phyloP scores from a whole-genome alignment of 202 grass and related monocot genomes.

The Hordeum pubiflorum region DNA sequence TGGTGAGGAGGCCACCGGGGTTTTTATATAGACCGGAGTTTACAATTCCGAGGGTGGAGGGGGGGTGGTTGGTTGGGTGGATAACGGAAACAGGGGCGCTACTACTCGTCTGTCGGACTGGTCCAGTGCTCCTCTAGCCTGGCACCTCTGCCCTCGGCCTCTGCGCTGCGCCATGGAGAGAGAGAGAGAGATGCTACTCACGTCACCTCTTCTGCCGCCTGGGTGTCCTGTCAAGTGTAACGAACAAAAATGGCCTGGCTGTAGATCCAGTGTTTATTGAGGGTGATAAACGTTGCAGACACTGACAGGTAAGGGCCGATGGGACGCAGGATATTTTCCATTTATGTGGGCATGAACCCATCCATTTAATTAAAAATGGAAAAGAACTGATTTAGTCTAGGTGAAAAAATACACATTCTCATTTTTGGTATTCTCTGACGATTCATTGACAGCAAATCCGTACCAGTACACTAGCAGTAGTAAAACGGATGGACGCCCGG shows the following conservation, averaged over 20 bases:
- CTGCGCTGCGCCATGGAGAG: background rate
- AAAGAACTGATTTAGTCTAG: background rate
- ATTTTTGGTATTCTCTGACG: background rate
- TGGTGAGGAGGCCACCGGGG: constrained; percentile 19
- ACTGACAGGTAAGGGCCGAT: background rate
- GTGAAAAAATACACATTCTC: background rate
- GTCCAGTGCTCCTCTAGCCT: constrained; percentile 24
- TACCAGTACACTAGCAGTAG: background rate
- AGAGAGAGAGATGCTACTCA: background rate
- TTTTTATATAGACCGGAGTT: constrained; percentile 49
- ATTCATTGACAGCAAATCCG: background rate
- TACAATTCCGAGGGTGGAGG: constrained; percentile 19
- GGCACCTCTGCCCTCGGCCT: constrained; percentile 15
- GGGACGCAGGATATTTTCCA: background rate
- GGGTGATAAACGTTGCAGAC: background rate
- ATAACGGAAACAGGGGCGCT: constrained; percentile 50
- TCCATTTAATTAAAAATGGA: background rate
- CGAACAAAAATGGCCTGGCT: background rate
- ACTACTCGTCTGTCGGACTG: constrained; percentile 29
- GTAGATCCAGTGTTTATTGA: background rate
- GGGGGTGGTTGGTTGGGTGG: constrained; percentile 29
- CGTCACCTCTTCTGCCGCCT: background rate
- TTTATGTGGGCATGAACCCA: background rate
- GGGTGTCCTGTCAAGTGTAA: background rate
- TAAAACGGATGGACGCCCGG: background rate